Evolutionary conservation across 306 rosid species (phyloP), one percentile per base, ranked within the genome.

Genomic region (Cucurbita maxima): DNA sequence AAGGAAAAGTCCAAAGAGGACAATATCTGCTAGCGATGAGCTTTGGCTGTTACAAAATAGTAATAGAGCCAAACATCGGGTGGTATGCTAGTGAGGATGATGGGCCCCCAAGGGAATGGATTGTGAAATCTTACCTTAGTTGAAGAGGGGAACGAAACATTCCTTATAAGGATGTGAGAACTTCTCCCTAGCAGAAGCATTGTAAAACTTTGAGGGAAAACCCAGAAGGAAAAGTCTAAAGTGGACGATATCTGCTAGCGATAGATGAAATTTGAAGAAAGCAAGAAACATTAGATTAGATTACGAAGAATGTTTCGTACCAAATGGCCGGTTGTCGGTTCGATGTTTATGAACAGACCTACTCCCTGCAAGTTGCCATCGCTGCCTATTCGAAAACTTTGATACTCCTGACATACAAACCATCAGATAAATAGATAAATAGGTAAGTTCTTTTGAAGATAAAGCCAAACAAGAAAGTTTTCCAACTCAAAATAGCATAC

Each of bases 361-460:
- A 94, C 98, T 76, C 98, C 98, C 77, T 90, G 97, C 72, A 94
- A 74, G 81, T 86, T 94, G 58, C 97, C 97, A 52, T 94, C 91
- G 63, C 89, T 94, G 82, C 92, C 96, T 68, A 94, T 94, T 72
- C 87, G 85, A 79, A 94, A 94, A 58, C 92, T 90, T 89, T 89
- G 95, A 80, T 87, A 94, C 60, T 94, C 98, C 98, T 94, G 88
- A 36, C 53, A 83, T 75, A 54, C 22, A 66, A 78, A 80, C 34
- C 18, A 36, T 81, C 68, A 82, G 77, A 76, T 56, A 5, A 36
- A 62, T 16, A n/a, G 44, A 15, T n/a, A n/a, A n/a, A n/a, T n/a
- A n/a, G n/a, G 47, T 55, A 58, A 22, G 51, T 75, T 14, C 16
- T 38, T 40, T 36, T 38, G 10, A 36, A 16, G 13, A 47, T 7